These are phyloP conservation scores for Chaetomium fimeti DNA, from an alignment of 495 filamentous ascomycete species.

Conservation along the genomic window DNA sequence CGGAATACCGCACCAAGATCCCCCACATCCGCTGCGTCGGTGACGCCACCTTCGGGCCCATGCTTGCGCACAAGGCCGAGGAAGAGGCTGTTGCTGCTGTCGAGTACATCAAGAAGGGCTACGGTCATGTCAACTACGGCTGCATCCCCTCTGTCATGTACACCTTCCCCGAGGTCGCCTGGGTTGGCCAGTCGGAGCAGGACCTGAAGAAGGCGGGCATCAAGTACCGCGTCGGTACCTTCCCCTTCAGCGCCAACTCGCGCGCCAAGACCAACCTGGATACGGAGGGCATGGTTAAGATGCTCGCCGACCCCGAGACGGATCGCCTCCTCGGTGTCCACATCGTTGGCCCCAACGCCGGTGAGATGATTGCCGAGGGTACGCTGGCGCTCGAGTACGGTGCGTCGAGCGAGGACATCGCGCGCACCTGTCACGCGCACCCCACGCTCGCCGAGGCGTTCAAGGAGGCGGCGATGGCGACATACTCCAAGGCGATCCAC, in stretches of 20 bases:
- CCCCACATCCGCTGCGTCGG: constrained; percentile 96
- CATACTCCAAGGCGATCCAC: constrained; percentile 94
- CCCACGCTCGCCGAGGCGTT: constrained; percentile 96
- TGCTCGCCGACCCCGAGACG: constrained; percentile 93
- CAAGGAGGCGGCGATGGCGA: constrained; percentile 99
- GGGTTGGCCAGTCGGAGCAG: constrained; percentile 97
- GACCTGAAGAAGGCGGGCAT: constrained; percentile 86
- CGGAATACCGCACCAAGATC: constrained; percentile 95
- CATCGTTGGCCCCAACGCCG: constrained; percentile 93
- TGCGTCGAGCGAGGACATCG: constrained; percentile 91
- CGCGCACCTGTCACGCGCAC: constrained; percentile 93
- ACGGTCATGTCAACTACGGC: constrained; percentile 98
- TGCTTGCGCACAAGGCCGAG: constrained; percentile 99
- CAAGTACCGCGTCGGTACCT: constrained; percentile 86
- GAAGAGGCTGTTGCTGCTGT: constrained; percentile 93
- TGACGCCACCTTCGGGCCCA: constrained; percentile 96
- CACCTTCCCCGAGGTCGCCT: constrained; percentile 96
- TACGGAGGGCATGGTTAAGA: constrained; percentile 95
- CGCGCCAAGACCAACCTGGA: constrained; percentile 98
- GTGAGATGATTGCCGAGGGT: constrained; percentile 99
- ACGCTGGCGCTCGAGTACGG: constrained; percentile 96
- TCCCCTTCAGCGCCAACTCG: constrained; percentile 97
- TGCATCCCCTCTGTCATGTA: constrained; percentile 99
- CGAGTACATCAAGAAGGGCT: constrained; percentile 95
- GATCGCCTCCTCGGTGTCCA: constrained; percentile 93